Evolutionary conservation across 805 yeast genomes (phyloP), one percentile per base, ranked within the genome.

Genomic region (Middelhovenomyces tepae): DNA sequence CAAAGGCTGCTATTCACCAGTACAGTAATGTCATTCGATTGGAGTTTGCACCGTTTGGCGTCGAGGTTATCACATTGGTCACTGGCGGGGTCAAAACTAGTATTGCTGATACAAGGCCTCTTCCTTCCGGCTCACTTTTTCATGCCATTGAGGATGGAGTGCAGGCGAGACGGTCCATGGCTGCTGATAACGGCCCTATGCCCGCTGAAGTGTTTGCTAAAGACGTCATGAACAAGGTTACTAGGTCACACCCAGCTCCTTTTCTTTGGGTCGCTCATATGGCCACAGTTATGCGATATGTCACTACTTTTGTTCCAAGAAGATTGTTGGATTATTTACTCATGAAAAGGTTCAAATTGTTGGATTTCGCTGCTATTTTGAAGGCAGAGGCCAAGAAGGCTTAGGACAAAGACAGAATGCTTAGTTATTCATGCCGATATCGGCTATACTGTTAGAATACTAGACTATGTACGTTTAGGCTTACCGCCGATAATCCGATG

Each of bases 51-150:
- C 80, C 84, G 3, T 76, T 79, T 46, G 80, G 69, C 10, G 89
- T 82, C 4, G 64, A 73, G 31, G 89, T 82, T 0, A 62, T 78
- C 39, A 77, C 78, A 45, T 64, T 77, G 8, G 56, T 79, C 25
- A 81, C 91, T 6, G 93, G 93, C 19, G 89, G 82, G 22, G 91
- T 82, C 19, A 58, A 60, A 15, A 78, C 91, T 0, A 65, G 75
- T 36, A 78, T 82, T 45, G 81, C 75, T 0, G 89, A 81, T 45
- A 70, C 61, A 2, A 64, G 84, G 43, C 67, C 72, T 1, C 51
- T 79, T 22, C 79, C 82, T 3, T 54, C 53, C n/a, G 55, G 49
- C 16, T 78, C 87, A 0, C 18, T 35, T 4, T 47, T 72, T 28
- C 79, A 64, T 48, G 60, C 69, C 37, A 51, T 57, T 21, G 57